A percentile compares a stretch with the other conserved stretches of the same genome.
Evolutionary conservation across 1,284 basidiomycete genomes (phyloP).

Genomic region (Heterobasidion occidentale): DNA sequence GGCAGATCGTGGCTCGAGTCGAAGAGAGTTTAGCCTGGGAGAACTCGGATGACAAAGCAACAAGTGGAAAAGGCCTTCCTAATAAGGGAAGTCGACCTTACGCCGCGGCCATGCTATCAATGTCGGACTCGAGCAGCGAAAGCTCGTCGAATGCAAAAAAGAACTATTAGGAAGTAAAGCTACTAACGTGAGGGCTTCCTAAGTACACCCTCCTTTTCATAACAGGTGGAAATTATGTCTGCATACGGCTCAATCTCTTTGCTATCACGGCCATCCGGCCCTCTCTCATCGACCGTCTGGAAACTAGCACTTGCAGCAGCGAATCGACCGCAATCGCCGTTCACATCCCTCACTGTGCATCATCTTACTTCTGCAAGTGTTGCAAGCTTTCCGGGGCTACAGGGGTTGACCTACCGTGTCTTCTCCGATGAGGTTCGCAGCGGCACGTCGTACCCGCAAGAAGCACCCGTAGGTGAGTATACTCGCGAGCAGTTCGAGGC

Average conservation of each 20-base stretch:
- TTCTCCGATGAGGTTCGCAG: constrained; percentile 73
- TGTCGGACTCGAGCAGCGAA: neutral
- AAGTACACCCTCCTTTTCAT: too few species aligned
- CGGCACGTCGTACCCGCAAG: constrained; percentile 83
- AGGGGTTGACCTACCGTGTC: constrained; percentile 51
- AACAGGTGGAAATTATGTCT: constrained; percentile 15
- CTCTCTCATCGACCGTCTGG: constrained; percentile 21
- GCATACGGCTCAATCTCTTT: constrained; percentile 22
- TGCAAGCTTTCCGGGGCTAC: constrained; percentile 34
- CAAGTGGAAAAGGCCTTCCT: too few species aligned
- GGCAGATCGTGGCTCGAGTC: too few species aligned
- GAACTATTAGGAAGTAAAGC: neutral
- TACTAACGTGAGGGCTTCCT: neutral
- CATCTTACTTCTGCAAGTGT: constrained; percentile 53
- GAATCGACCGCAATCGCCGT: constrained; percentile 7
- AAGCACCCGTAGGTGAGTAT: constrained; percentile 36
- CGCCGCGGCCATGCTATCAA: too few species aligned
- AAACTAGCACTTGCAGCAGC: constrained; percentile 2
- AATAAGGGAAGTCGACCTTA: too few species aligned
- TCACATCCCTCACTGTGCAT: constrained; percentile 40
- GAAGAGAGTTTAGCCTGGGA: too few species aligned
- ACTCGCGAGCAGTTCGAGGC: constrained; percentile 50
- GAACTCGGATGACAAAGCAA: too few species aligned
- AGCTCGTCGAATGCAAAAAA: neutral
- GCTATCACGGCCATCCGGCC: neutral